Base-by-base conservation (phyloP, 2,329 filamentous ascomycete species). In the Colletotrichum liriopes region DNA sequence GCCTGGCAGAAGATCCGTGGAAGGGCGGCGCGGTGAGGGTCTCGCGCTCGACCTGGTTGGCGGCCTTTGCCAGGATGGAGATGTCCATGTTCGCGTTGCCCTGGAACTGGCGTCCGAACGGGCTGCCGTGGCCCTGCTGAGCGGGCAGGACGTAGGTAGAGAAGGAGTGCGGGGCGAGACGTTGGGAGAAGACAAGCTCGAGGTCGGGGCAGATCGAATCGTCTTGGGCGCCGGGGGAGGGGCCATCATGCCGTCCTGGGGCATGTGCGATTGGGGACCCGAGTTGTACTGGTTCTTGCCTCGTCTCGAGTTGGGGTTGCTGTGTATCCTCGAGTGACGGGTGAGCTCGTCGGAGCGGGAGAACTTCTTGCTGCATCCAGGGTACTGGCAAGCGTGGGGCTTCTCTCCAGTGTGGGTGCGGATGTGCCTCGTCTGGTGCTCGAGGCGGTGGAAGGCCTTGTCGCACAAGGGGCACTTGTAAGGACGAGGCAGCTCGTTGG, bases 401-500 rank as follows among this genome's bases (percentile, higher is more conserved):
- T 98, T 99, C 87, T 99, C 96, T 78, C 96, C 96, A 0, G 96
- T 99, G 84, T 99, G 96, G 8, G 96, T 98, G 78, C 96, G 92
- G 80, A 98, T 98, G 84, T 99, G 96, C 78, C 89, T 85, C 29
- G 90, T 92, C 88, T 98, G 96, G 83, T 98, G 96, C 86, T 98
- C 96, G 52, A 99, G 89, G 74, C 96, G 94, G 87, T 98, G 96
- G 86, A 99, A 99, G 73, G 96, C 96, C 89, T 98, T 97, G 79
- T 98, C 96, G 87, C 96, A 99, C 74, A 99, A 90, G 73, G 96
- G 95, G 84, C 96, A 99, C 87, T 98, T 98, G 91, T 99, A 99
- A 0, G 96, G 96, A 68, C 96, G 92, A 72, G 96, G 96, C 65
- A 98, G 90, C 83, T 98, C 96, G 75, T 83, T 85, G 60, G 81